Base-by-base conservation (phyloP, 768 basidiomycete genomes). In the Kwoniella sp. region DNA sequence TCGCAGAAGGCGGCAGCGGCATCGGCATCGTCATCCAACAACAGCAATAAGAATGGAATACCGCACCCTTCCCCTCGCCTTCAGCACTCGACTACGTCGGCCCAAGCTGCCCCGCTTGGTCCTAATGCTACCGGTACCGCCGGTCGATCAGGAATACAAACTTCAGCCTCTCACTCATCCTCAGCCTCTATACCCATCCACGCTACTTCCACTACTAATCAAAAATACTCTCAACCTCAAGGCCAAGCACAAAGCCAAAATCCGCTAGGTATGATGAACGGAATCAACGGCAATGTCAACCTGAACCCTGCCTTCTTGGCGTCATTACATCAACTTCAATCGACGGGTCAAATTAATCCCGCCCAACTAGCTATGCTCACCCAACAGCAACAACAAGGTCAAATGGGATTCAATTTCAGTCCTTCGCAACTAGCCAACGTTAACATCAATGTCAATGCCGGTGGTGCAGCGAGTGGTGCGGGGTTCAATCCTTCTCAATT, bases 291-390 rank as follows among this genome's bases (percentile, higher is more conserved):
- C 44, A 10, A 19, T 44, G 17, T 4, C 40, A 21, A 24, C 33
- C 26, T 64, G 24, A 64, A 64, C 25, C 62, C 62, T 1, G 50
- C 49, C 30, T 57, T 58, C 53, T 21, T 62, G 24, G 53, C 60
- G 8, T 27, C 25, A 6, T 40, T 62, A 22, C 62, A 63, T 29
- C 58, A 65, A 27, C 46, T 59, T 21, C 64, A 66, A 36, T 30
- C 29, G 27, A 21, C 48, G 10, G 52, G 44, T 25, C 47, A 54
- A 29, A 48, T 21, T 22, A 48, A 60, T 55, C 21, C 33, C 46
- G 8, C 59, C 13, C 46, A 51, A 61, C 40, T 44, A 15, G 40
- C 40, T 44, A 44, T 44, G 40, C 40, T 44, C 8, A 44, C 8
- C n/a, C 63, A 59, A 30, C 55, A 52, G 26, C 58, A 57, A 17